These are phyloP conservation scores for Pseudozyma thailandica DNA, from an alignment of 1,284 basidiomycete species.

Conservation along the genomic window DNA sequence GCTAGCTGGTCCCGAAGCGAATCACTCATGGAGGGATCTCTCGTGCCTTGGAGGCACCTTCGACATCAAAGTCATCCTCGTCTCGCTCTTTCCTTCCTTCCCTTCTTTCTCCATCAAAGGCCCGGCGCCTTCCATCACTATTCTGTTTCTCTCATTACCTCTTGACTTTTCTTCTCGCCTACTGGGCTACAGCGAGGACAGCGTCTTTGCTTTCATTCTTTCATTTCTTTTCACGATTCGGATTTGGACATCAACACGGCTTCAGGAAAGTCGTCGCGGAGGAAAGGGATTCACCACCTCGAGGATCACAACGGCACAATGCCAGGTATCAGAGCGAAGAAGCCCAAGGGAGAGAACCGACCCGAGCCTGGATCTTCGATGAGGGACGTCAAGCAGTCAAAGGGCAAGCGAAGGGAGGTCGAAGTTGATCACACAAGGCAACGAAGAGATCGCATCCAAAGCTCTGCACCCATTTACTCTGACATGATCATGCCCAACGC, in stretches of 20 bases:
- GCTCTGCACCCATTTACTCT: too few relatives aligned
- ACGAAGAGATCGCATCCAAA: too few relatives aligned
- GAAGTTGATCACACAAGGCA: too few relatives aligned
- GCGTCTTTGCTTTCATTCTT: conserved; percentile 12
- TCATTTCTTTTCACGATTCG: neutral
- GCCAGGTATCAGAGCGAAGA: conserved; percentile 19
- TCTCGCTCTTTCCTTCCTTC: conserved; percentile 13
- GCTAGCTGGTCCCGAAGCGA: too few relatives aligned
- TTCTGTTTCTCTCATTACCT: conserved; percentile 17
- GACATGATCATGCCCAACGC: too few relatives aligned
- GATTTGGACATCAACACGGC: conserved; percentile 7
- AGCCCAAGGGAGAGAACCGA: too few relatives aligned
- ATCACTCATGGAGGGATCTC: too few relatives aligned
- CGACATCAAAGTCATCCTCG: too few relatives aligned
- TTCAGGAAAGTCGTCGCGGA: conserved; percentile 31
- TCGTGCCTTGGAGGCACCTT: too few relatives aligned
- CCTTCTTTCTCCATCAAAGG: conserved; percentile 32
- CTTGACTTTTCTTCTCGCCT: conserved; percentile 15
- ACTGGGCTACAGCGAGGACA: conserved; percentile 5
- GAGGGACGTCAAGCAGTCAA: too few relatives aligned
- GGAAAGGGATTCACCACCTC: neutral
- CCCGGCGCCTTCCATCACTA: conserved; percentile 35
- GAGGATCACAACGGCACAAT: neutral
- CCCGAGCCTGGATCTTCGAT: too few relatives aligned
- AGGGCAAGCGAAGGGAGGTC: too few relatives aligned